Base-by-base conservation (phyloP, 2,329 filamentous ascomycete species). In the Ciborinia camelliae region DNA sequence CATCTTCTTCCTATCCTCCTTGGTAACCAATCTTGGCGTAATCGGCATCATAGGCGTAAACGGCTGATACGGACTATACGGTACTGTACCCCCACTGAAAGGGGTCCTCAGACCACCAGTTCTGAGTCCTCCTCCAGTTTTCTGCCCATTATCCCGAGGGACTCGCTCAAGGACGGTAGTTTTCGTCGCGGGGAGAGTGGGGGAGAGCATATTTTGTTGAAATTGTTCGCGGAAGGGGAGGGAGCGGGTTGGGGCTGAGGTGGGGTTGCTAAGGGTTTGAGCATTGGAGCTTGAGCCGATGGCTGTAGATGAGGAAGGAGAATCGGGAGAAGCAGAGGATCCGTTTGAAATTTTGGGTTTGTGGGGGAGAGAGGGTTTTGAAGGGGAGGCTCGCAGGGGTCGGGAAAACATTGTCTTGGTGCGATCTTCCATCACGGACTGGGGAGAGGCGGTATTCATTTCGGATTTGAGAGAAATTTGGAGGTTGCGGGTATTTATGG, bases 21-120 rank as follows among this genome's bases (percentile, higher is more conserved):
- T 86, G 30, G 86, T 91, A 20, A 91, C 86, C 54, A 94, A 77
- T 26, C 85, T 86, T n/a, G 90, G 90, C 37, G 90, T 92, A 57
- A 93, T 85, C 1, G 90, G 90, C 59, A 92, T 83, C 55, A 90
- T 81, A 1, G 90, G 89, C 8, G 88, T 90, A 74, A 88, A 90
- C 0, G 90, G 90, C 79, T 93, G 90, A 71, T 93, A 94, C 0
- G 90, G 89, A 63, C 85, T 86, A 76, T 93, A 93, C 1, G 90
- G 90, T 28, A 87, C 83, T 1, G 85, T 81, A 28, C 80, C 81
- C 5, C 84, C 85, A 1, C 83, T 86, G 74, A 80, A 84, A 0
- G 89, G 90, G 3, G 86, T 89, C 53, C 83, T 84, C 30, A 85
- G 79, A 20, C 61, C 85, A 0, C 83, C 84, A 0, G 81, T 82